phyloP scores from a whole-genome alignment of 345 rosid genomes.

The Citrus australasica region DNA sequence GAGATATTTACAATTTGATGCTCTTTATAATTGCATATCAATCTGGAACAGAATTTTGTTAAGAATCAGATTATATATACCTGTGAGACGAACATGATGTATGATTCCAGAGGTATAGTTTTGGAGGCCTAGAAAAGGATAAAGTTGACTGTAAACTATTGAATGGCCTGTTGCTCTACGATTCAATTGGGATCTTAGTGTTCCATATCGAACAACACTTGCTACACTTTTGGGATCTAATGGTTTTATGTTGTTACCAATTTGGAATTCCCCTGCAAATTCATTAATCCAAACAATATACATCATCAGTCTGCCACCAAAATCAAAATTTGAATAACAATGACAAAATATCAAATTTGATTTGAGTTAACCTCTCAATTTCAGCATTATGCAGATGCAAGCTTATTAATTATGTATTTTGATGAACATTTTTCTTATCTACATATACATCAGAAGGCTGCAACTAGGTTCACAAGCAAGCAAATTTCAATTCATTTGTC shows the following conservation, averaged over 20 bases:
- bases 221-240: constrained; percentile 52
- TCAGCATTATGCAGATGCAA: neutral
- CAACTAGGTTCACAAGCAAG: neutral
- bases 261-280: constrained; percentile 69
- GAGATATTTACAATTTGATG: no score
- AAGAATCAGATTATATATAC: constrained; percentile 23
- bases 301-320: neutral
- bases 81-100: constrained; percentile 85
- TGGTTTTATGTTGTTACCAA: constrained; percentile 59
- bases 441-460: neutral
- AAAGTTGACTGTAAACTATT: constrained; percentile 75
- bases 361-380: neutral
- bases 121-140: constrained; percentile 76
- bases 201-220: constrained; percentile 66
- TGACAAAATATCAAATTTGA: neutral
- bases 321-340: neutral
- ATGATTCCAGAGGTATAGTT: constrained; percentile 93
- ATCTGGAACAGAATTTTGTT: neutral
- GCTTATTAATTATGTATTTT: neutral
- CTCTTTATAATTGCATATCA: neutral
- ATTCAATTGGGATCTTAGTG: constrained; percentile 23
- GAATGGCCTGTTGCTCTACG: constrained; percentile 55
- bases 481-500: neutral
- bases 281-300: neutral
- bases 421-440: neutral